Percentiles rank a stretch among this genome's conserved stretches.
phyloP scores from a whole-genome alignment of 257 asterid species.

The Apocynum venetum region DNA sequence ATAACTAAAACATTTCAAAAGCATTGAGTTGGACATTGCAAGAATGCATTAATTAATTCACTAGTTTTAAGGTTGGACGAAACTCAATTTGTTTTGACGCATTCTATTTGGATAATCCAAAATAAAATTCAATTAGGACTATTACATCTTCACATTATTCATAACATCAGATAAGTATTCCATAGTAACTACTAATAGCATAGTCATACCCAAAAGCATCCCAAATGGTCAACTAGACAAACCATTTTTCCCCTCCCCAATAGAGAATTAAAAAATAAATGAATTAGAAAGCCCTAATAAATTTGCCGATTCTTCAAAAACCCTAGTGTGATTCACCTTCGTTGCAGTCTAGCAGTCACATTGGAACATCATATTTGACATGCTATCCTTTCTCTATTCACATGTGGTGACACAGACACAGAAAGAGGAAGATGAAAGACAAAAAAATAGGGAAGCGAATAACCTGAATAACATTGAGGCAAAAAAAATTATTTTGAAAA shows the following conservation, averaged over 20 bases:
- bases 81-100: not conserved
- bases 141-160: not conserved
- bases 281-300: not conserved
- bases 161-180: not conserved
- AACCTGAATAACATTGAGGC: constrained; percentile 11
- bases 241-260: not conserved
- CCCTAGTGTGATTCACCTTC: not conserved
- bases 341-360: not conserved
- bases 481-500: constrained; percentile 3
- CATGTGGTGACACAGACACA: not conserved
- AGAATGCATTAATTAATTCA: not conserved
- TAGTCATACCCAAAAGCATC: not conserved
- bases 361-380: not conserved
- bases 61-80: not conserved
- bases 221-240: not conserved
- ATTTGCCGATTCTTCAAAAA: not conserved
- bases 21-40: not conserved
- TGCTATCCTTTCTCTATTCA: not conserved
- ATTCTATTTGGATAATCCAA: not conserved
- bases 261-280: not conserved
- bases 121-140: not conserved
- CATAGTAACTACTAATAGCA: not conserved
- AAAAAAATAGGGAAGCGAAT: not conserved
- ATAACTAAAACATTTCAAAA: not conserved
- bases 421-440: not conserved